Base-by-base conservation (phyloP, 495 filamentous ascomycete genomes). In the Aspergillus olivimuriae region DNA sequence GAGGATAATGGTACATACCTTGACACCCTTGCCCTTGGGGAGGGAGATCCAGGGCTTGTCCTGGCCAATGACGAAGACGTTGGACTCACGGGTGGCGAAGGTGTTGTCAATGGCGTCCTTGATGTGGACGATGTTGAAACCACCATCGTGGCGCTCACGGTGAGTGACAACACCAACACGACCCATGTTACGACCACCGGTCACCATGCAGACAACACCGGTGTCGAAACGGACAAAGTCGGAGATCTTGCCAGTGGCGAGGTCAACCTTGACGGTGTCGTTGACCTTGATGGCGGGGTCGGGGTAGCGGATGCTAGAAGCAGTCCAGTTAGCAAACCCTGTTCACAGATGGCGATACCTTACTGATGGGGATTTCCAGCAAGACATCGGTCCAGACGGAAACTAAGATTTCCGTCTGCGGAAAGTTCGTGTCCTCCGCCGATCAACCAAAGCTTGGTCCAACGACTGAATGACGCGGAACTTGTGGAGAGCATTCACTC, bases 91-190 rank as follows among this genome's bases (percentile, higher is more conserved):
- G 60, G 92, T 98, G 57, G 94, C 89, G 76, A 96, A 98, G 60
- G 87, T 85, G 82, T 97, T 98, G 81, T 97, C 92, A 69, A 98
- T 86, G 51, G 89, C 92, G 62, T 98, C 92, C 84, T 98, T 96
- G 70, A 98, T 83, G 78, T 97, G 94, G 70, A 97, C 88, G 60
- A 97, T 92, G 80, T 89, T 89, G 84, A 98, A 98, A 72, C 94
- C 92, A 75, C 92, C 92, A 56, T 98, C 92, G 81, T 97, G 92
- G 55, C 91, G 87, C 81, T 98, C 92, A 76, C 92, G 90, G 81
- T 97, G 88, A 54, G 94, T 97, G 77, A 98, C 90, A 66, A 97
- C 92, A 83, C 94, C 92, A 62, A 97, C 90, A 89, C 92, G 94
- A 66, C 92, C 92, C 89, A 95, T 96, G 82, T 95, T 95, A 68